Conservation (phyloP, 192 early-diverging fungal genomes). For the Rhizophagus sp. region DNA sequence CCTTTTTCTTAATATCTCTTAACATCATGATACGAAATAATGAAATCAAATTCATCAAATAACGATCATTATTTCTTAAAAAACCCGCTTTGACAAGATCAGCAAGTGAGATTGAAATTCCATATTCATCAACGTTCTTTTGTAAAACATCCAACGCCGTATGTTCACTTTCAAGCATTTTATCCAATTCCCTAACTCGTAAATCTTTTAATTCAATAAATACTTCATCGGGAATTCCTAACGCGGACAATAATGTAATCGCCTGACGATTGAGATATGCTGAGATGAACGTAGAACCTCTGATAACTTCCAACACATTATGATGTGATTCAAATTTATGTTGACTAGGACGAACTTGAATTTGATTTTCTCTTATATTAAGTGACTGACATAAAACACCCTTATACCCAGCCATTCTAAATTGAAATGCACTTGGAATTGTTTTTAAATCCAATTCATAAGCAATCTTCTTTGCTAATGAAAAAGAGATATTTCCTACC, state of each 20-base stretch:
- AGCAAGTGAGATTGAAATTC: constrained; percentile 40
- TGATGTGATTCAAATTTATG: constrained; percentile 58
- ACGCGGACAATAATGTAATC: constrained; percentile 57
- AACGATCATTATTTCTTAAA: constrained; percentile 43
- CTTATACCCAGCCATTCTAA: constrained; percentile 68
- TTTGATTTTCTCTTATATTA: constrained; percentile 28
- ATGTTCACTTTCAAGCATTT: constrained; percentile 39
- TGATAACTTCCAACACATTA: constrained; percentile 59
- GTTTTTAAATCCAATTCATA: constrained; percentile 37
- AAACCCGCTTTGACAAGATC: constrained; percentile 53
- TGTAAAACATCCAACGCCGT: constrained; percentile 39
- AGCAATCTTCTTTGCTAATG: constrained; percentile 49
- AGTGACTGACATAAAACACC: constrained; percentile 51
- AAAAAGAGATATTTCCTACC: constrained; percentile 60
- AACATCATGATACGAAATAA: constrained; percentile 48
- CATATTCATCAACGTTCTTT: constrained; percentile 48
- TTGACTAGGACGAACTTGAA: constrained; percentile 59
- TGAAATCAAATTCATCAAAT: constrained; percentile 43
- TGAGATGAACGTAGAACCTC: constrained; percentile 48
- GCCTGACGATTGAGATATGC: constrained; percentile 67
- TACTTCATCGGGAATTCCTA: constrained; percentile 58
- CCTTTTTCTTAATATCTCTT: constrained; percentile 52
- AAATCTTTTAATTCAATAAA: constrained; percentile 52
- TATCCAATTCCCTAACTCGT: constrained; percentile 41
- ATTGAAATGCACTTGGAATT: constrained; percentile 67